These are phyloP conservation scores for Monosporascus sp. DNA, from an alignment of 2,329 filamentous ascomycete species.

Conservation along the genomic window DNA sequence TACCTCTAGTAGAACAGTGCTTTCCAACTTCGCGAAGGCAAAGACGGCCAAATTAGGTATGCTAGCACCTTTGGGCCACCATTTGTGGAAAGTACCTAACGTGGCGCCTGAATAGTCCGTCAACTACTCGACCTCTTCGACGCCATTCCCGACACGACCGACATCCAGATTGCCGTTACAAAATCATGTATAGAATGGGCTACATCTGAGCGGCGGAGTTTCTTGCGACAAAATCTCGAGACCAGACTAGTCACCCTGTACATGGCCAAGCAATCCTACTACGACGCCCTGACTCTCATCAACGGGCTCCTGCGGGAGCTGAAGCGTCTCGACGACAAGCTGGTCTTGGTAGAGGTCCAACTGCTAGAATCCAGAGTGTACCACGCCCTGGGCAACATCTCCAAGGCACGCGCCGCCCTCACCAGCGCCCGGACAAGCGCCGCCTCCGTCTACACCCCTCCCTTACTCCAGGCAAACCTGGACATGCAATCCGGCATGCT, in stretches of 20 bases:
- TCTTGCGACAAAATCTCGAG: slow-evolving; percentile 96
- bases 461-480: slow-evolving; percentile 87
- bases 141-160: slow-evolving; percentile 87
- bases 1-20: slow-evolving; percentile 80
- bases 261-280: slow-evolving; percentile 97
- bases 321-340: slow-evolving; percentile 96
- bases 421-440: slow-evolving; percentile 93
- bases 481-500: slow-evolving; percentile 99
- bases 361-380: slow-evolving; percentile 95
- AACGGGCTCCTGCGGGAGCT: slow-evolving; percentile 93
- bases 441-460: slow-evolving; percentile 94
- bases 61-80: slow-evolving; percentile 20
- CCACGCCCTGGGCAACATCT: slow-evolving; percentile 92
- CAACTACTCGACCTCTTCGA: slow-evolving; percentile 95
- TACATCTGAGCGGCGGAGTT: slow-evolving; percentile 85
- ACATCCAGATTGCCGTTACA: slow-evolving; percentile 90
- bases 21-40: slow-evolving; percentile 96
- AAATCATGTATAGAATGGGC: slow-evolving; percentile 99
- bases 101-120: slow-evolving; percentile 59
- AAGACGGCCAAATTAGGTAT: slow-evolving; percentile 97
- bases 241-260: slow-evolving; percentile 88
- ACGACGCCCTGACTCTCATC: slow-evolving; percentile 93
- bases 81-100: slow-evolving; percentile 4
- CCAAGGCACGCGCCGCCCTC: slow-evolving; percentile 90
- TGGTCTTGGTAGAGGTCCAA: slow-evolving; percentile 96